Conservation (phyloP, 2,329 filamentous ascomycete species). For the Aspergillus clavatus region DNA sequence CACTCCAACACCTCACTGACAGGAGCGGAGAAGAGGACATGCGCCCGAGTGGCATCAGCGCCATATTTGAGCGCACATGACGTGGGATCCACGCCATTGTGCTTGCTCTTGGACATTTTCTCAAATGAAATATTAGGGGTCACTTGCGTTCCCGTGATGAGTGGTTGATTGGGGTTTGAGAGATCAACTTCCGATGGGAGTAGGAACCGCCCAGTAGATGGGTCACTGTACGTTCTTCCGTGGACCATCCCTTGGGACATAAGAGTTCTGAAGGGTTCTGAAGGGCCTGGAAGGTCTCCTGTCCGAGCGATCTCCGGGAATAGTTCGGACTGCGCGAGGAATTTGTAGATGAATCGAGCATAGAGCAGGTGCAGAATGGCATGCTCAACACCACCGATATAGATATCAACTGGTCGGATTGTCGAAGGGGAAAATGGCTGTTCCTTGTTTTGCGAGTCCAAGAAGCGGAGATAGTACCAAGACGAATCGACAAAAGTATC, state of each 20-base stretch:
- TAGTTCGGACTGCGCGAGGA: slow-evolving; percentile 55
- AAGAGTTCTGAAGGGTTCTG: slow-evolving; percentile 76
- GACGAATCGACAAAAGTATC: slow-evolving; percentile 94
- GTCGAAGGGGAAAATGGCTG: slow-evolving; percentile 56
- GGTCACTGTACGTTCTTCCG: slow-evolving; percentile 74
- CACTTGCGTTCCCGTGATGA: slow-evolving; percentile 58
- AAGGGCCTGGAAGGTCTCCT: slow-evolving; percentile 33
- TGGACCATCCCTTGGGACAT: slow-evolving; percentile 93
- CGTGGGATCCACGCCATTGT: slow-evolving; percentile 83
- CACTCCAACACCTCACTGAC: slow-evolving; percentile 80
- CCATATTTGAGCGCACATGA: slow-evolving; percentile 69
- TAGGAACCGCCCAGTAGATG: slow-evolving; percentile 69
- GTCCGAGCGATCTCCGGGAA: slow-evolving; percentile 36
- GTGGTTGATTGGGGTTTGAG: slow-evolving; percentile 51
- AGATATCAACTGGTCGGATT: slow-evolving; percentile 74
- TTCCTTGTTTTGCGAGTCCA: slow-evolving; percentile 62
- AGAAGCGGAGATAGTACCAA: slow-evolving; percentile 84
- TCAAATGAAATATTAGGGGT: slow-evolving; percentile 64
- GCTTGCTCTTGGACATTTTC: slow-evolving; percentile 94
- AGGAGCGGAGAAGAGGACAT: slow-evolving; percentile 84
- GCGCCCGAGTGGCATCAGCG: slow-evolving; percentile 76
- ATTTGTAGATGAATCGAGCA: slow-evolving; percentile 85
- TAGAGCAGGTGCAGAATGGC: slow-evolving; percentile 87
- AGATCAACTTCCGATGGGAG: slow-evolving; percentile 70
- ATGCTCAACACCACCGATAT: slow-evolving; percentile 84